A percentile compares a stretch with the other conserved stretches of the same genome.
Conservation (phyloP, 2,329 filamentous ascomycete genomes). For the Trichoderma sp. region DNA sequence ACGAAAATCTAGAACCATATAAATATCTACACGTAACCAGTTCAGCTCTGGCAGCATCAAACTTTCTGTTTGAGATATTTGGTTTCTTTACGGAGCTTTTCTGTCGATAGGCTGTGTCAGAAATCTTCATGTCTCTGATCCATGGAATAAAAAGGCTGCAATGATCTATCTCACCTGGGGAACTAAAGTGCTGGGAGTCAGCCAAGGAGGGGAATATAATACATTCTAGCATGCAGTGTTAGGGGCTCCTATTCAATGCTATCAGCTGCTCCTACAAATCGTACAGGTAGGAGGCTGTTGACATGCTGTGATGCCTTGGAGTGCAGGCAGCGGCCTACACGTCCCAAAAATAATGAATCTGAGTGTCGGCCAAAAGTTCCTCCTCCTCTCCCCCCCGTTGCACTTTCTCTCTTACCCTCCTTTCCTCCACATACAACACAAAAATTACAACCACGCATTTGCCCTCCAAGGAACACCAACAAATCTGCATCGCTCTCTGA, state of each 20-base stretch:
- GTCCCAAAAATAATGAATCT: background rate
- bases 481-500: background rate
- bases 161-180: background rate
- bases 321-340: background rate
- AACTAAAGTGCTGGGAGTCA: background rate
- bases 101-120: no score
- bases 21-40: background rate
- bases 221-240: background rate
- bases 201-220: background rate
- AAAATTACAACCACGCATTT: background rate
- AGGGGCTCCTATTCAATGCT: background rate
- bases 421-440: background rate
- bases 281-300: background rate
- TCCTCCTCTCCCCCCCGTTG: background rate
- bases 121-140: no score
- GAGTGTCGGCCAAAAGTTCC: background rate
- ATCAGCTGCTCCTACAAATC: background rate
- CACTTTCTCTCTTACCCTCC: background rate
- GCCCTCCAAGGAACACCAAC: background rate
- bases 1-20: background rate
- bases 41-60: background rate
- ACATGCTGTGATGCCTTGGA: background rate
- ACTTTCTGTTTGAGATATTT: background rate
- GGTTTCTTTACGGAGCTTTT: no score
- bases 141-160: background rate